Evolutionary conservation across 192 early-diverging fungal species (phyloP), one percentile per base, ranked within the genome.

Genomic region (Thoreauomyces humboldtii): DNA sequence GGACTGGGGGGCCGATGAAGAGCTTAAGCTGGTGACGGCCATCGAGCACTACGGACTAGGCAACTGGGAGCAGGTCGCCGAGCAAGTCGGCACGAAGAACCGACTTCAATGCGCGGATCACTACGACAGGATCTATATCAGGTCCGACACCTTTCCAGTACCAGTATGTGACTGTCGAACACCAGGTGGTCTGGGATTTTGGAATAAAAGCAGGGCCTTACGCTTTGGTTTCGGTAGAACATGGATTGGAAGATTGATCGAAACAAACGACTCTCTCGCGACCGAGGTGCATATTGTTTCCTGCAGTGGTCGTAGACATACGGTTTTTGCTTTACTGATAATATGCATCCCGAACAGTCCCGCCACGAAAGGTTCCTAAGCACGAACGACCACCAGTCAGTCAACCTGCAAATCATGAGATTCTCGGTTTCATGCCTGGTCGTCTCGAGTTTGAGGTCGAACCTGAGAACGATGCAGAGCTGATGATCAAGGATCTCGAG

Each of bases 371-470:
- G 32, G 62, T 44, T 17, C 48, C 57, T 11, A 72, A 44, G 53
- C 35, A 46, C 24, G 51, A 75, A 19, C 34, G 56, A 70, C 83
- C 91, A 9, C 83, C 93, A 31, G 85, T 88, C 15, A 91, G 88
- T 77, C 81, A 86, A 25, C 95, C 97, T 6, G 86, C 89, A 38
- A 93, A 92, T 74, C 97, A 99, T 59, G 97, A 99, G 73, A 93
- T 99, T 65, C 81, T 86, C 31, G 97, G 97, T 4, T 99, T 90
- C 63, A 99, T 99, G 97, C 97, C 97, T 17, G 89, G 89, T 14
- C 90, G 97, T 21, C 70, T 85, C 24, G 97, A 99, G 75, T 99
- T 97, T 74, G 97, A 99, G 55, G 83, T 81, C n/a, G 97, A 99
- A 73, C 84, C 85, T 61, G 95, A 98, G 48, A 96, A 98, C 59